These are phyloP conservation scores for Auricularia sp. DNA, from an alignment of 768 basidiomycete species.

Conservation along the genomic window DNA sequence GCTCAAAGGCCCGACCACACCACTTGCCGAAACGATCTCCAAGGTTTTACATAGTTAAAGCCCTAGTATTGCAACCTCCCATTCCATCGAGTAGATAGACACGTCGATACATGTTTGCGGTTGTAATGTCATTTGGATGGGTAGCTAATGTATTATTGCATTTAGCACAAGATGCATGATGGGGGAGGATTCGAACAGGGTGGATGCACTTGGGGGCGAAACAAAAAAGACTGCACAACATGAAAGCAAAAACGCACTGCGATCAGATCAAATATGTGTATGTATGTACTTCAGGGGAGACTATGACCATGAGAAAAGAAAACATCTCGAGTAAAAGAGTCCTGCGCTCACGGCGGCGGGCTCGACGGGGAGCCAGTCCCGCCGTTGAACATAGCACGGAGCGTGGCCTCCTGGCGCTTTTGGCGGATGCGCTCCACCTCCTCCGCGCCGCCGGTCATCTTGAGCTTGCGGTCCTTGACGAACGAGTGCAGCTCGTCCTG, in stretches of 20 bases:
- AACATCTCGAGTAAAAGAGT: too few species aligned
- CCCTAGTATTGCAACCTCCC: background rate
- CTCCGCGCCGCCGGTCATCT: constrained; percentile 92
- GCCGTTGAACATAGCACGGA: constrained; percentile 77
- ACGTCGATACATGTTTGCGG: too few species aligned
- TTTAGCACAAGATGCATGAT: too few species aligned
- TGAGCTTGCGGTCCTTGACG: constrained; percentile 78
- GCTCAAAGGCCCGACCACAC: constrained; percentile 42
- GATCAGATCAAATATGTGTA: too few species aligned
- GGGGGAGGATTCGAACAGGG: too few species aligned
- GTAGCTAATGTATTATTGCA: too few species aligned
- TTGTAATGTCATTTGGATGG: too few species aligned
- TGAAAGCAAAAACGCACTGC: too few species aligned
- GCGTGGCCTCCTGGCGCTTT: constrained; percentile 68
- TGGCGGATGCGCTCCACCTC: constrained; percentile 83
- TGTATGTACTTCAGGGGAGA: too few species aligned
- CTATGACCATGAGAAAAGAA: too few species aligned
- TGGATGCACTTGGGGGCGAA: too few species aligned
- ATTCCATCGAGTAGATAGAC: background rate
- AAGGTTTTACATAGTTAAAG: constrained; percentile 20
- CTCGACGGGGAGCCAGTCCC: background rate
- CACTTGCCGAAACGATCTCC: constrained; percentile 41
- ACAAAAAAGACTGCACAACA: too few species aligned
- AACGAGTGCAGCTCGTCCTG: constrained; percentile 77
- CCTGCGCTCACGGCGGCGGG: background rate